phyloP scores from a whole-genome alignment of 768 basidiomycete genomes.

The Exidia glandulosa region DNA sequence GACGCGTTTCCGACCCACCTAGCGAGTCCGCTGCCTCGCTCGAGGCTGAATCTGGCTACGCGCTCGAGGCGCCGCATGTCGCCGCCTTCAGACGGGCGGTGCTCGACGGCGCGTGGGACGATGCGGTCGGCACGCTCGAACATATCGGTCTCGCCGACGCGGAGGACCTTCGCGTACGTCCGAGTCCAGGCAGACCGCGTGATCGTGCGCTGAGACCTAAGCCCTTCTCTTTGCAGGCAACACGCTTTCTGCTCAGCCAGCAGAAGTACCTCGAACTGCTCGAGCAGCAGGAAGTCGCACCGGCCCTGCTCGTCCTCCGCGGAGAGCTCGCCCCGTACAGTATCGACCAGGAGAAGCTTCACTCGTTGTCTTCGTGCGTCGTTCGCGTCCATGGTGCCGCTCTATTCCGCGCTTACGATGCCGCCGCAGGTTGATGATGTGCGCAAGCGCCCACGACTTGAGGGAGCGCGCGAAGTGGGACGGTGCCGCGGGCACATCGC shows the following conservation, averaged over 20 bases:
- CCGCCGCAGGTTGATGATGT: slow-evolving; percentile 84
- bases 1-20: slow-evolving; percentile 29
- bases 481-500: slow-evolving; percentile 71
- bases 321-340: slow-evolving; percentile 80
- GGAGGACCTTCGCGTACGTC: slow-evolving; percentile 59
- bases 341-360: slow-evolving; percentile 69
- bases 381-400: slow-evolving; percentile 4
- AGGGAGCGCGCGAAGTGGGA: slow-evolving; percentile 79
- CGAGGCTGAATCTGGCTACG: slow-evolving; percentile 88
- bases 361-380: slow-evolving; percentile 74
- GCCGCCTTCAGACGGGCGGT: slow-evolving; percentile 72
- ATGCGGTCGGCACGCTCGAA: slow-evolving; percentile 59
- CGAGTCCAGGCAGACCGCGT: background rate
- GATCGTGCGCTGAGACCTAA: slow-evolving; percentile 1
- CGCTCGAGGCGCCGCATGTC: slow-evolving; percentile 68
- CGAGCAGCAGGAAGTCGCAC: slow-evolving; percentile 67
- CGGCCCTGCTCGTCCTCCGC: slow-evolving; percentile 76
- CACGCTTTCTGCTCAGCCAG: slow-evolving; percentile 77
- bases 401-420: slow-evolving; percentile 11
- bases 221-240: slow-evolving; percentile 44
- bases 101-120: slow-evolving; percentile 67
- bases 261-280: slow-evolving; percentile 95
- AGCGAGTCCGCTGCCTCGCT: slow-evolving; percentile 84
- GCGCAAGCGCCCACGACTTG: slow-evolving; percentile 72
- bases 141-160: slow-evolving; percentile 59